phyloP scores from a whole-genome alignment of 202 grass and related monocot genomes.

The Digitaria exilis region DNA sequence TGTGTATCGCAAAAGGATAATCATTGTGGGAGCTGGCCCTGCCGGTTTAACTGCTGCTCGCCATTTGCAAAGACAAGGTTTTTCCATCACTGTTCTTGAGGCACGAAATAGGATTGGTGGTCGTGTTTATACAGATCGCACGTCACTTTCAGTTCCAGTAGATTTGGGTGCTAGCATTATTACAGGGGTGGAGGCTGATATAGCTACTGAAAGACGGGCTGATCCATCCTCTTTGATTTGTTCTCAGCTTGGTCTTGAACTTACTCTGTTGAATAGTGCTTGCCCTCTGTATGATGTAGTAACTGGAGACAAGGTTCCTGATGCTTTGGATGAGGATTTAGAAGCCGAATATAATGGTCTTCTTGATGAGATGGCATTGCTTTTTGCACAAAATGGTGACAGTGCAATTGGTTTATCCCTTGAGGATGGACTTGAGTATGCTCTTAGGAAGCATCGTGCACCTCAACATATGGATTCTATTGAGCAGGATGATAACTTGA shows the following conservation, averaged over 20 bases:
- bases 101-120: conserved; percentile 89
- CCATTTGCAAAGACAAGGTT: conserved; percentile 86
- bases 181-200: conserved; percentile 94
- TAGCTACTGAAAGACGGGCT: conserved; percentile 91
- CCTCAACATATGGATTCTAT: conserved; percentile 50
- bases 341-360: conserved; percentile 91
- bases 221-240: conserved; percentile 97
- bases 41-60: conserved; percentile 91
- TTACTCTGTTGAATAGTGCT: conserved; percentile 88
- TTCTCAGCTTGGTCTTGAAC: conserved; percentile 90
- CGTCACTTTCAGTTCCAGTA: conserved; percentile 93
- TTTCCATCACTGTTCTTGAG: conserved; percentile 92
- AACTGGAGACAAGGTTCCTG: conserved; percentile 81
- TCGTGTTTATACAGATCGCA: conserved; percentile 85
- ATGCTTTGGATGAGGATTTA: conserved; percentile 76
- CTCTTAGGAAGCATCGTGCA: conserved; percentile 74
- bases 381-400: conserved; percentile 93
- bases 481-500: conserved; percentile 48
- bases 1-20: conserved; percentile 56
- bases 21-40: conserved; percentile 91
- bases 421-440: conserved; percentile 91
- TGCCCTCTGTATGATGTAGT: conserved; percentile 96
- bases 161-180: conserved; percentile 99
- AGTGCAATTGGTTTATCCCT: conserved; percentile 81
- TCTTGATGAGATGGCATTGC: conserved; percentile 88